Conservation (phyloP, 1,139 yeast genomes). For the Yamadazyma membranifaciens region DNA sequence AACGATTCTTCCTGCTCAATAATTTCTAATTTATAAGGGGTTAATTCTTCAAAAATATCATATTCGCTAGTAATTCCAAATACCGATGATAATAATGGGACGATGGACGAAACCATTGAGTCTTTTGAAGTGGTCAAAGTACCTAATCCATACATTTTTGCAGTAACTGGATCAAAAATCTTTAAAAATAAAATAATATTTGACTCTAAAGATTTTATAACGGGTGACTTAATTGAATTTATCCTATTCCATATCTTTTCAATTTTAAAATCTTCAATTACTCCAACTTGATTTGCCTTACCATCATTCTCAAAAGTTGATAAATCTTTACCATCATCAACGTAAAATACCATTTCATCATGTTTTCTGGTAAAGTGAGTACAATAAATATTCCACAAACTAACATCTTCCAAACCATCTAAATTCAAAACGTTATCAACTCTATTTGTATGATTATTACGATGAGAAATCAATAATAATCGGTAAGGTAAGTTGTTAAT, state of each 20-base stretch:
- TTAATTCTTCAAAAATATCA: slow-evolving; percentile 67
- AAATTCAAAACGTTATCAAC: slow-evolving; percentile 53
- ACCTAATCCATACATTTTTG: slow-evolving; percentile 60
- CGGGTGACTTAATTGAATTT: not conserved
- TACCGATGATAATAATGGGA: slow-evolving; percentile 40
- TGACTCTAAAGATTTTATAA: slow-evolving; percentile 11
- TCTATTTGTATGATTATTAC: slow-evolving; percentile 75
- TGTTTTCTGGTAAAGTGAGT: slow-evolving; percentile 38
- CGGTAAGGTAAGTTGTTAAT: slow-evolving; percentile 42
- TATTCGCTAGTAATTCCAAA: slow-evolving; percentile 48
- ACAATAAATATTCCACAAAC: slow-evolving; percentile 39
- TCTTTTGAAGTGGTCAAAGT: slow-evolving; percentile 58
- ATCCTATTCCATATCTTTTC: slow-evolving; percentile 1
- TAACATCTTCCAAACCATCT: slow-evolving; percentile 22
- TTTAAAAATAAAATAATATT: slow-evolving; percentile 63
- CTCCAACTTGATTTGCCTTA: not conserved
- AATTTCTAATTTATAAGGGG: slow-evolving; percentile 57
- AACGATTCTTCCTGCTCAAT: slow-evolving; percentile 47
- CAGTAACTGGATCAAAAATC: slow-evolving; percentile 58
- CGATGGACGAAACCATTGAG: slow-evolving; percentile 43
- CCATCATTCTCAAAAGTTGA: not conserved
- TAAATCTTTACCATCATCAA: slow-evolving; percentile 31
- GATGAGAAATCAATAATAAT: slow-evolving; percentile 63
- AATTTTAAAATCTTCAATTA: slow-evolving; percentile 8
- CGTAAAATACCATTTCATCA: slow-evolving; percentile 48